Conservation (phyloP, 2,329 filamentous ascomycete genomes). For the Calonectria ilicicola region DNA sequence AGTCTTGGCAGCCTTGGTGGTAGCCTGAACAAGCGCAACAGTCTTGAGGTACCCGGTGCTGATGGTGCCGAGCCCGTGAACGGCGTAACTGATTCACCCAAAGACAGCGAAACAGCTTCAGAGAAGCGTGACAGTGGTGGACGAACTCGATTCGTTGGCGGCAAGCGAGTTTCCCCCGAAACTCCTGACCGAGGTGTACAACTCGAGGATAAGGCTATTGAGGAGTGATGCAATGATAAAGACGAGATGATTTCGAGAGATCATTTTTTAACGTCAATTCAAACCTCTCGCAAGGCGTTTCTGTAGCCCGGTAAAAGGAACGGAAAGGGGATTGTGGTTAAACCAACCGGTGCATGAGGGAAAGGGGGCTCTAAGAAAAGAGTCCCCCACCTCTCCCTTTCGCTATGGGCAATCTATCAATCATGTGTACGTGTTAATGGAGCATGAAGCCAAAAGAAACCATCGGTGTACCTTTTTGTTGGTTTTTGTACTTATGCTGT, state of each 20-base stretch:
- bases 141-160: constrained; percentile 63
- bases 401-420: constrained; percentile 24
- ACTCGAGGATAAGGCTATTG: constrained; percentile 65
- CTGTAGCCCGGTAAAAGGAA: neutral
- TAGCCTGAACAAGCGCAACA: constrained; percentile 69
- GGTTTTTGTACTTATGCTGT: constrained; percentile 44
- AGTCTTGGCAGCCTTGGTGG: constrained; percentile 63
- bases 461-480: constrained; percentile 31
- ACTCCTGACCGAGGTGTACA: constrained; percentile 58
- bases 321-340: neutral
- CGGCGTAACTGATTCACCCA: constrained; percentile 49
- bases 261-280: constrained; percentile 24
- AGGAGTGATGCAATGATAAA: constrained; percentile 51
- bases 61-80: constrained; percentile 60
- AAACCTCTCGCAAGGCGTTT: constrained; percentile 6
- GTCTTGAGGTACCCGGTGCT: constrained; percentile 83
- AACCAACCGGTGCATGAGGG: neutral
- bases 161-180: constrained; percentile 55
- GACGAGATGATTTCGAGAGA: constrained; percentile 17
- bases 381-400: neutral
- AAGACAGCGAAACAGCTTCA: constrained; percentile 34
- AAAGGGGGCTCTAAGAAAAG: neutral
- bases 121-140: constrained; percentile 76
- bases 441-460: constrained; percentile 45
- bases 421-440: constrained; percentile 47